phyloP scores from a whole-genome alignment of 495 filamentous ascomycete species.

The Neurospora sp. region DNA sequence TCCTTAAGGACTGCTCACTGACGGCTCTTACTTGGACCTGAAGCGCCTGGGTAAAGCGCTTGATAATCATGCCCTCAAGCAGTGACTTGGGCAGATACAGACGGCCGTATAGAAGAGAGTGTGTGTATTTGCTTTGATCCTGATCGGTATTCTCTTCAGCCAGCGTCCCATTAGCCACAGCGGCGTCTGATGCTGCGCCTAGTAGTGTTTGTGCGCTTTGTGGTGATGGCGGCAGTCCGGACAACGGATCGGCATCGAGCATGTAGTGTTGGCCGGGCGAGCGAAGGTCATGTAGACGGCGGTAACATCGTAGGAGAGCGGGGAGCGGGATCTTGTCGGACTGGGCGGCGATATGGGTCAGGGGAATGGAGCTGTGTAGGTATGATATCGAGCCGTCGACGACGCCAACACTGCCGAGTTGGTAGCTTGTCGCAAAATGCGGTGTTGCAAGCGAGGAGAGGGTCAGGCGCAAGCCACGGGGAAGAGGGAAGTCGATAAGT shows the following conservation, averaged over 20 bases:
- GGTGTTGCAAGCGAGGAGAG: slow-evolving; percentile 84
- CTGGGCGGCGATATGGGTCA: slow-evolving; percentile 40
- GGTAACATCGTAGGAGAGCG: slow-evolving; percentile 37
- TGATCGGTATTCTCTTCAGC: background rate
- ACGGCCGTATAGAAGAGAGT: slow-evolving; percentile 73
- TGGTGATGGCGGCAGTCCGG: background rate
- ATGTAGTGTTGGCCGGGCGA: slow-evolving; percentile 6
- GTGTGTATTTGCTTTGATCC: slow-evolving; percentile 6
- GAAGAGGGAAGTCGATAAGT: slow-evolving; percentile 75
- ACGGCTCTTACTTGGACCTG: slow-evolving; percentile 77
- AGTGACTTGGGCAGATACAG: slow-evolving; percentile 77
- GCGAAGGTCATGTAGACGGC: slow-evolving; percentile 29
- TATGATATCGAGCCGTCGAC: slow-evolving; percentile 90
- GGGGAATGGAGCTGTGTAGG: slow-evolving; percentile 72
- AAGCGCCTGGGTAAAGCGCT: slow-evolving; percentile 65
- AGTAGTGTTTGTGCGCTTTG: background rate
- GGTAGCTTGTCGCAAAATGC: slow-evolving; percentile 87
- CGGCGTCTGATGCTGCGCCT: background rate
- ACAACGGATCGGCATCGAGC: background rate
- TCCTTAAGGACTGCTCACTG: slow-evolving; percentile 61
- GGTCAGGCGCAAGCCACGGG: slow-evolving; percentile 66
- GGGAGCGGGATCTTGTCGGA: slow-evolving; percentile 38
- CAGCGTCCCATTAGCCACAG: background rate
- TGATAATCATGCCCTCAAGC: slow-evolving; percentile 79
- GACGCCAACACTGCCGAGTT: slow-evolving; percentile 69